Evolutionary conservation across 192 early-diverging fungal genomes (phyloP).

Genomic region (Irineochytrium annulatum): DNA sequence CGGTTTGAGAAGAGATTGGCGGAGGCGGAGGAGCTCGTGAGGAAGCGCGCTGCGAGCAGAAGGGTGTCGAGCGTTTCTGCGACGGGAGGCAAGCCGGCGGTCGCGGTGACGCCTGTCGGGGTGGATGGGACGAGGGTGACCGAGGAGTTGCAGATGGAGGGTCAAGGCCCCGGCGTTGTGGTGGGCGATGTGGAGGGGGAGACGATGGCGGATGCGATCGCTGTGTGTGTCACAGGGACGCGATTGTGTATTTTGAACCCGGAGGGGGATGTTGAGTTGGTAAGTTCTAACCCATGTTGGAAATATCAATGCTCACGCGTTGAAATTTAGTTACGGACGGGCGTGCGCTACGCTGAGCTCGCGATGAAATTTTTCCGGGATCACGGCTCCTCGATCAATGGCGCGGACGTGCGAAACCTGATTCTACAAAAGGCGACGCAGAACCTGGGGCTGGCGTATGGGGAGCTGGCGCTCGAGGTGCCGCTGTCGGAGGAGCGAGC

Average conservation of each 20-base stretch:
- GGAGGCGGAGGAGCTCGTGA: conserved; percentile 9
- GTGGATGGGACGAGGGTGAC: no score
- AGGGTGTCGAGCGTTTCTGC: no score
- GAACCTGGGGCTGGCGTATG: conserved; percentile 38
- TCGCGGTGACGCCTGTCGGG: no score
- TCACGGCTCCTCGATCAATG: conserved; percentile 15
- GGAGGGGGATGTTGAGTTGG: conserved; percentile 36
- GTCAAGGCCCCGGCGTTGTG: no score
- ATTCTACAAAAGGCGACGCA: conserved; percentile 14
- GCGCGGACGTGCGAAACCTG: conserved; percentile 5
- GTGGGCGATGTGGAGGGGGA: conserved; percentile 33
- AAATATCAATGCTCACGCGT: not conserved
- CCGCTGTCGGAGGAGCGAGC: conserved; percentile 15
- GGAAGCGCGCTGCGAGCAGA: conserved; percentile 8
- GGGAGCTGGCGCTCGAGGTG: conserved; percentile 43
- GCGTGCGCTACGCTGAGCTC: conserved; percentile 34
- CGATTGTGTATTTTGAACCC: conserved; percentile 22
- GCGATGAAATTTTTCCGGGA: conserved; percentile 36
- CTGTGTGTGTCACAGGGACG: conserved; percentile 37
- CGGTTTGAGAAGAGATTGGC: conserved; percentile 36
- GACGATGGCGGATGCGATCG: conserved; percentile 40
- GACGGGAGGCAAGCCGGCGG: no score
- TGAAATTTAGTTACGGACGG: conserved; percentile 28
- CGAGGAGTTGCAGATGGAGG: no score
- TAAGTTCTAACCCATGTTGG: conserved; percentile 20